These are phyloP conservation scores for Citrus reticulata DNA, from an alignment of 345 rosid species.

Conservation along the genomic window DNA sequence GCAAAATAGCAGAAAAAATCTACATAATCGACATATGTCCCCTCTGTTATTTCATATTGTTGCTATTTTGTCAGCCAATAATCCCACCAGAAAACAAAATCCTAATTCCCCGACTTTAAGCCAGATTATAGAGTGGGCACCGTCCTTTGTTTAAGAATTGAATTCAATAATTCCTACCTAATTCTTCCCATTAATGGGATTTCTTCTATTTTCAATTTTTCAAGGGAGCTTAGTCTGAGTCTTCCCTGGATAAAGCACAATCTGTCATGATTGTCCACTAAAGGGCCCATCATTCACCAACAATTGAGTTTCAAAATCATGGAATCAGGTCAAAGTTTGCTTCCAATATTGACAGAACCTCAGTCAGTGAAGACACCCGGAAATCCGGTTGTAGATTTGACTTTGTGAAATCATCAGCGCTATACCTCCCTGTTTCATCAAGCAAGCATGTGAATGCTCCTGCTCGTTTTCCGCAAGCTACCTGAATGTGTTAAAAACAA, in stretches of 20 bases:
- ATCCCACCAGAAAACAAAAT: not conserved
- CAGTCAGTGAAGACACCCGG: slow-evolving; percentile 61
- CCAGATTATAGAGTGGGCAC: not conserved
- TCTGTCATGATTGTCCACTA: not conserved
- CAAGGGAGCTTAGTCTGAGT: not conserved
- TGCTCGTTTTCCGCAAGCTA: slow-evolving; percentile 83
- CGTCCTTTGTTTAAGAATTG: not conserved
- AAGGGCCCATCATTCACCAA: not conserved
- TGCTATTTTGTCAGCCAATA: not conserved
- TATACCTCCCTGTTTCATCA: slow-evolving; percentile 71
- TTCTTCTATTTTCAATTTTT: not conserved
- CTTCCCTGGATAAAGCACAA: not conserved
- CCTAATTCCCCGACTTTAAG: not conserved
- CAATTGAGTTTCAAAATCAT: slow-evolving; percentile 21
- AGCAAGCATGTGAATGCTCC: slow-evolving; percentile 91
- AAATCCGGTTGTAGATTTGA: slow-evolving; percentile 65
- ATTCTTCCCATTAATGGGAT: not conserved
- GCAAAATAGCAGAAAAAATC: not conserved
- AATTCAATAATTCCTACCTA: not conserved
- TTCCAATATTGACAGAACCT: slow-evolving; percentile 57
- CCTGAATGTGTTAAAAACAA: not conserved
- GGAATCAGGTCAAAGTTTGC: slow-evolving; percentile 59
- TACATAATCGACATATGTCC: not conserved
- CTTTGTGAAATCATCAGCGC: slow-evolving; percentile 44
- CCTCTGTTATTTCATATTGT: not conserved